Conservation (phyloP, 495 filamentous ascomycete species). For the Filosporella fistucella region DNA sequence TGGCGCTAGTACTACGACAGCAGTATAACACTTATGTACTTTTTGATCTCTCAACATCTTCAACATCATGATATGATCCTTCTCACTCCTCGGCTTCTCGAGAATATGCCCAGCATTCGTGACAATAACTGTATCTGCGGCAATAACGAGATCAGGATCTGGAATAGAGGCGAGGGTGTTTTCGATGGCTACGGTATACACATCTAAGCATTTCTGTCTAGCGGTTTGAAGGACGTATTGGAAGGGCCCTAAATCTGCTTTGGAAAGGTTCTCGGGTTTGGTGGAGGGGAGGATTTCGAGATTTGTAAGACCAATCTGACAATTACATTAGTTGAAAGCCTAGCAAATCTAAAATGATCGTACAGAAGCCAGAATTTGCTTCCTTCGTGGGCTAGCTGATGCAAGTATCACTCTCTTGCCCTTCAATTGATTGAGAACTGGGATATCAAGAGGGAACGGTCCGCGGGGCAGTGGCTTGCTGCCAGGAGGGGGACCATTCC, state of each 20-base stretch:
- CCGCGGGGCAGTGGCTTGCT: conserved; percentile 21
- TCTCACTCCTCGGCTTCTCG: conserved; percentile 81
- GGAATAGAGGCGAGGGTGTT: conserved; percentile 22
- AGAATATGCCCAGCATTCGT: conserved; percentile 68
- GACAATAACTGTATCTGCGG: conserved; percentile 89
- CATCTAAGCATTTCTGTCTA: conserved; percentile 68
- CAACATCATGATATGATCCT: conserved; percentile 81
- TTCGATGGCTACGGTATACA: conserved; percentile 67
- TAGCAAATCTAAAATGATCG: neutral
- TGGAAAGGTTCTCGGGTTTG: conserved; percentile 77
- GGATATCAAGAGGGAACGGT: conserved; percentile 65
- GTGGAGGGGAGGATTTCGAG: conserved; percentile 79
- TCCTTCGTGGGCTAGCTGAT: conserved; percentile 78
- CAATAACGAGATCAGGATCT: conserved; percentile 82
- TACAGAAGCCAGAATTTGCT: conserved; percentile 65
- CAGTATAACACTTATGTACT: conserved; percentile 75
- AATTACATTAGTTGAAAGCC: neutral
- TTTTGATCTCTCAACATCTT: conserved; percentile 67
- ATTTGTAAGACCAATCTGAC: conserved; percentile 63
- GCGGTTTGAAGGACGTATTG: conserved; percentile 91
- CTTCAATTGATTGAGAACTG: conserved; percentile 66
- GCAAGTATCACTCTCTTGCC: conserved; percentile 79
- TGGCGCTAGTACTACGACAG: conserved; percentile 75
- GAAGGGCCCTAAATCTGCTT: conserved; percentile 66
- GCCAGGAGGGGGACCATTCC: conserved; percentile 12